Base-by-base conservation (phyloP, 352 stramenopile genomes). In the Phytophthora nicotianae region DNA sequence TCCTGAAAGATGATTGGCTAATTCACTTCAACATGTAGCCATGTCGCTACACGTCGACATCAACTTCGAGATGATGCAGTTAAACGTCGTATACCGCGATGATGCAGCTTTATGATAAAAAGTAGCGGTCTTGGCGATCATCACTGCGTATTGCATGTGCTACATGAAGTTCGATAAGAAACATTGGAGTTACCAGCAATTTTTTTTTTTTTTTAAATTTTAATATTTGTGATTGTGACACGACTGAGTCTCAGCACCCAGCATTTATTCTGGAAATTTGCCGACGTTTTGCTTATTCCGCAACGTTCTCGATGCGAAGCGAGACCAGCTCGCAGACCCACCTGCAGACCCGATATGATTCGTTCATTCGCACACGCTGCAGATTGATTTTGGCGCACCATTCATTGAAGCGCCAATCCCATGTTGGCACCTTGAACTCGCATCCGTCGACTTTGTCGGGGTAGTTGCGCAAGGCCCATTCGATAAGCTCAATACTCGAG, bases 351-450 rank as follows among this genome's bases (percentile, higher is more conserved):
- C n/a, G n/a, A n/a, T n/a, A n/a, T 14, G 16, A 20, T 7, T 37
- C 21, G 40, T 62, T 37, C 8, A 42, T 35, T 9, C 45, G 50
- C 5, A 19, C 50, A 19, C 35, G 45, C 3, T 53, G 45, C 37
- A 68, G 23, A 0, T 62, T 62, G 9, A 68, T 32, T 23, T 58
- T 54, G 16, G 32, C 33, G 27, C 59, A 62, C 51, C 59, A 68
- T 5, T 62, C 37, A 11, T 57, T 68, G 37, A 68, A 68, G 17
- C 46, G 51, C 51, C 51, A 53, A 38, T 68, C 59, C 11, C 45
- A 68, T 33, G 26, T 68, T 29, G 59, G 51, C 32, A 68, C 51
- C 52, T 62, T 51, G 27, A 68, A 68, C 16, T 62, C 37, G 20
- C 59, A 68, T 20, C 59, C 51, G 27, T 57, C 46, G 3, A 68